These are phyloP conservation scores for Albatrellus ellisii DNA, from an alignment of 768 basidiomycete species.

Conservation along the genomic window DNA sequence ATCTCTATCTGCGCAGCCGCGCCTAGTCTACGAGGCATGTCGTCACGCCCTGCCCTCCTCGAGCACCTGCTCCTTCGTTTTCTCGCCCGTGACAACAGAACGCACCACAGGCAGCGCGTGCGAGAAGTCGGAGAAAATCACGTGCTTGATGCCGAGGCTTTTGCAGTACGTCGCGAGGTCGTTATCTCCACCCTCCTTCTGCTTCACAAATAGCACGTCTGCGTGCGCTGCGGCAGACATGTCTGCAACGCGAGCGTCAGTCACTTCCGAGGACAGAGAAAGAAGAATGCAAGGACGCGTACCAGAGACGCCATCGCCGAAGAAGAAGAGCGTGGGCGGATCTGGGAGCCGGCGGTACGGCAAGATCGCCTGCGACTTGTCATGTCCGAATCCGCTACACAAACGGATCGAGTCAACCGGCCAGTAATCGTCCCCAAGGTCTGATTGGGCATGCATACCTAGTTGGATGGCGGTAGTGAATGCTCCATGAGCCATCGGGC, in stretches of 20 bases:
- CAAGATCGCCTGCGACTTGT: constrained; percentile 90
- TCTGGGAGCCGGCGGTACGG: constrained; percentile 65
- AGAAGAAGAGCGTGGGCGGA: constrained; percentile 86
- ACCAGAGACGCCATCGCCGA: constrained; percentile 97
- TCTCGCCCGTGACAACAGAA: constrained; percentile 59
- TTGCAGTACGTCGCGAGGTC: constrained; percentile 79
- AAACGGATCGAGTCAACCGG: constrained; percentile 1
- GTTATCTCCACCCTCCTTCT: constrained; percentile 64
- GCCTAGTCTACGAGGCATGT: too few species aligned
- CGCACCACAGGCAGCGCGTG: constrained; percentile 46
- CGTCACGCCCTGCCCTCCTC: constrained; percentile 8
- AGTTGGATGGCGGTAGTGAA: constrained; percentile 80
- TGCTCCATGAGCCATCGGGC: constrained; percentile 60
- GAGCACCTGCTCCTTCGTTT: constrained; percentile 40
- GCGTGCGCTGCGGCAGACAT: constrained; percentile 88
- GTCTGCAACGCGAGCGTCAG: constrained; percentile 31
- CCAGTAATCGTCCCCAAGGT: not conserved
- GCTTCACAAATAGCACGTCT: constrained; percentile 91
- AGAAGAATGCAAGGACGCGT: too few species aligned
- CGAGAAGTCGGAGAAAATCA: constrained; percentile 64
- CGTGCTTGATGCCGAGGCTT: constrained; percentile 64
- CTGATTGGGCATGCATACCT: constrained; percentile 32
- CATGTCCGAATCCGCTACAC: constrained; percentile 77
- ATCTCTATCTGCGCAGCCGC: too few species aligned
- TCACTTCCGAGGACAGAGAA: constrained; percentile 5